phyloP scores from a whole-genome alignment of 2,329 filamentous ascomycete genomes.

The Penicillium sp. region DNA sequence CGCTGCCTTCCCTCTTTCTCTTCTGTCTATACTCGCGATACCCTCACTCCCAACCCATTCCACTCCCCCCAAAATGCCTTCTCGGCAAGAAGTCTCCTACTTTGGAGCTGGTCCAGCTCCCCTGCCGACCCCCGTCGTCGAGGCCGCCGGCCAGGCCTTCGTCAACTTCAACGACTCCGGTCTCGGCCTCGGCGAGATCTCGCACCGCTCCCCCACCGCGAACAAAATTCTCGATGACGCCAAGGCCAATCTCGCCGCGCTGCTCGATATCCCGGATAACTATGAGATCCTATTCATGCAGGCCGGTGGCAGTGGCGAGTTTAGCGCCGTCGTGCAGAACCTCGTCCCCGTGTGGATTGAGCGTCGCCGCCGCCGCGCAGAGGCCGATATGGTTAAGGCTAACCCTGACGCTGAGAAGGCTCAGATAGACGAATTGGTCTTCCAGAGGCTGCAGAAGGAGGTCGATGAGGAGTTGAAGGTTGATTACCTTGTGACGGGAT shows the following conservation, averaged over 20 bases:
- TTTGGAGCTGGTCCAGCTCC: constrained; percentile 91
- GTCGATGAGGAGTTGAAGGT: constrained; percentile 72
- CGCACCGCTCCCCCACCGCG: constrained; percentile 80
- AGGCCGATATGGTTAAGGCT: constrained; percentile 53
- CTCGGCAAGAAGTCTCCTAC: constrained; percentile 74
- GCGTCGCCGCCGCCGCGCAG: constrained; percentile 62
- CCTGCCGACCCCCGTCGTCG: constrained; percentile 78
- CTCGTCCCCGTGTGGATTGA: constrained; percentile 80
- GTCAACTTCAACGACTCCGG: constrained; percentile 80
- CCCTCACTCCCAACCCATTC: not conserved
- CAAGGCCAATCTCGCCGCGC: constrained; percentile 70
- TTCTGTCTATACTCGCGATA: constrained; percentile 9
- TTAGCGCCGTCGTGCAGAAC: constrained; percentile 82
- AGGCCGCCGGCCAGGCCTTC: constrained; percentile 73
- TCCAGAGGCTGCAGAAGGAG: constrained; percentile 63
- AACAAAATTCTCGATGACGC: constrained; percentile 76
- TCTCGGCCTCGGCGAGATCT: constrained; percentile 85
- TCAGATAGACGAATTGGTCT: constrained; percentile 58
- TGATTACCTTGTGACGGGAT: constrained; percentile 88
- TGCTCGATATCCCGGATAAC: constrained; percentile 79
- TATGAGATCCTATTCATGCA: constrained; percentile 75
- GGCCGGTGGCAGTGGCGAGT: constrained; percentile 82
- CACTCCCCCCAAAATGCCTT: constrained; percentile 55
- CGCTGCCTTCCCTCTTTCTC: constrained; percentile 9
- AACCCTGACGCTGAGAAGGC: constrained; percentile 49